Evolutionary conservation across 1,139 yeast genomes (phyloP), one percentile per base, ranked within the genome.

Genomic region (Sugiyamaella pinicola): DNA sequence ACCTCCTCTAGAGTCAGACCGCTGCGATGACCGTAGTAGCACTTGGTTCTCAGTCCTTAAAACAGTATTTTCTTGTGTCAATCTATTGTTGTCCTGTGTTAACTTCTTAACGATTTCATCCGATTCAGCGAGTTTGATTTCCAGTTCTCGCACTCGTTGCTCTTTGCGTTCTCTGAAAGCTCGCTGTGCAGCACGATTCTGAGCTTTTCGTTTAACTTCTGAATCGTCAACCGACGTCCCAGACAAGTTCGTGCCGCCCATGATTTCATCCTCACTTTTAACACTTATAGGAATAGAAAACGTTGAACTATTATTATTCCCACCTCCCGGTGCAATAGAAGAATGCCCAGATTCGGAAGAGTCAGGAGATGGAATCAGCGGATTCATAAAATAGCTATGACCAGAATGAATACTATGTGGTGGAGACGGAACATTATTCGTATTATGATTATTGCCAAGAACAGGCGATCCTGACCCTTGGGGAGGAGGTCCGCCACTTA

Each of bases 91-190:
- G 63, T 85, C 83, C 39, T 73, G 73, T 54, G 74, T 60, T 45
- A 88, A 69, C 45, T 71, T 70, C 49, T 74, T 75, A 54, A 82
- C 79, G 61, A 84, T 86, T 40, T 69, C 71, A 66, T 88, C 93
- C 42, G 87, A 80, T 57, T 78, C 75, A 34, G 74, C 70, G 57
- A 88, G 71, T 64, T 83, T 82, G 2, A 71, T 72, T 61, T 86
- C 85, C 49, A 88, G 74, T 58, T 84, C 90, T 63, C 84, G 84
- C 55, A 88, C 71, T 61, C 81, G 81, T 52, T 82, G 80, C 67
- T 87, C 95, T 66, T 87, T 87, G 49, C 96, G 80, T 68, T 87
- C 95, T 58, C 96, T 76, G 70, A 88, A 88, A 1, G 96, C 96
- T 60, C 93, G 75, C 70, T 88, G 96, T 0, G 96, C 96, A 4